phyloP scores from a whole-genome alignment of 352 stramenopile species.

The Globisporangium orthogonon region DNA sequence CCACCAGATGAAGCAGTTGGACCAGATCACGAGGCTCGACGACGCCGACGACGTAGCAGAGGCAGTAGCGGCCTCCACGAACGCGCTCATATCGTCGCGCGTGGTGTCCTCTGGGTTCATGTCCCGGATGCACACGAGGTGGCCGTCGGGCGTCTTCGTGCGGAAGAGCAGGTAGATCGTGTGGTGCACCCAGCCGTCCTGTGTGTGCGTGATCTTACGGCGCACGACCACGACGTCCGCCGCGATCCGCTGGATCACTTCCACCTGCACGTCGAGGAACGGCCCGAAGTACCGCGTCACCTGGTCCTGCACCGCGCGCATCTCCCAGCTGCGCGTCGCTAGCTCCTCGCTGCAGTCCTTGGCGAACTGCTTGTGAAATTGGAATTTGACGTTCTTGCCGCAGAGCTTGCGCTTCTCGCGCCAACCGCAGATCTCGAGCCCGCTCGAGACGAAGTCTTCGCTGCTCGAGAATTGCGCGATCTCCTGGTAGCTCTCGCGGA shows the following conservation, averaged over 20 bases:
- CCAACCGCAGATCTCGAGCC: conserved; percentile 53
- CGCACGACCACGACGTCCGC: conserved; percentile 49
- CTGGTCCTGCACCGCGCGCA: conserved; percentile 46
- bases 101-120: conserved; percentile 45
- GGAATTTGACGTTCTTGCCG: conserved; percentile 47
- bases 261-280: conserved; percentile 40
- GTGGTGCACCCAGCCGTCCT: conserved; percentile 51
- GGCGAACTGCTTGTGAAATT: conserved; percentile 52
- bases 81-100: conserved; percentile 21
- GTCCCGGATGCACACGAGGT: conserved; percentile 61
- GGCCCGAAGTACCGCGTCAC: conserved; percentile 50
- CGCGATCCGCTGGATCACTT: conserved; percentile 45
- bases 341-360: conserved; percentile 49
- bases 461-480: conserved; percentile 41
- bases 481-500: conserved; percentile 43
- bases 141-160: conserved; percentile 55
- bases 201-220: conserved; percentile 47
- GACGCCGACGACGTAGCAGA: too few species aligned
- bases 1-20: conserved; percentile 61
- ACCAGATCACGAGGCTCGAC: conserved; percentile 41
- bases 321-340: conserved; percentile 40
- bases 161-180: conserved; percentile 72
- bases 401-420: conserved; percentile 52
- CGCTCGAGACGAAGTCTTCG: conserved; percentile 42
- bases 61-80: conserved; percentile 8